Base-by-base conservation (phyloP, 352 stramenopile species). In the Pythium periplocum region DNA sequence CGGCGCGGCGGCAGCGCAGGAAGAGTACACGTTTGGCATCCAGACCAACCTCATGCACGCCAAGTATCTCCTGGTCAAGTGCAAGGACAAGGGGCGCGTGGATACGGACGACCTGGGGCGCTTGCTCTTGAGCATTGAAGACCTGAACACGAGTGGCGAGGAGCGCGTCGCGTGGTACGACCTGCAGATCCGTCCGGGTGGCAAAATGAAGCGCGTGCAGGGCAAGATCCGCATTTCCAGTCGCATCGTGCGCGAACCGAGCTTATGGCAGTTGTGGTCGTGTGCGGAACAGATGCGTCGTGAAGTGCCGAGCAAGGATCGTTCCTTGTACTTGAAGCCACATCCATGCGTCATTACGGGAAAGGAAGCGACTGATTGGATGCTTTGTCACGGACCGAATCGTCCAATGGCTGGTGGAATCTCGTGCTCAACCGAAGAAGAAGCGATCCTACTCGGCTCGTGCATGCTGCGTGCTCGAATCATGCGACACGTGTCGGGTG, bases 21-120 rank as follows among this genome's bases (percentile, higher is more conserved):
- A 94, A 53, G 84, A 94, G 66, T 94, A 94, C 59, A 94, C 84
- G 41, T 93, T 94, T 61, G 84, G 84, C 45, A 90, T 86, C 46
- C 73, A 84, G 32, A 83, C 78, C 32, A 90, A 90, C 46, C 51
- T 94, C 6, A 59, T 70, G 46, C 70, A 78, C 32, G 84, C 84
- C 55, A 91, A 93, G 62, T 94, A 86, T 53, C 55, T 94, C 53
- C 62, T 92, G 9, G 72, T 94, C 4, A 94, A 94, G 53, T 94
- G 84, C 79, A 94, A 94, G 48, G 81, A 94, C 67, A 94, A 92
- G 46, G 84, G 84, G 6, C 78, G 83, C 30, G 82, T 94, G 7
- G 82, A 94, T 49, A 80, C 79, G 12, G 84, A 94, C 33, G 84
- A 94, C 52, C 56, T 94, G 8, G 84, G 84, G 0, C 79, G 84